Percentiles rank a stretch among this genome's conserved stretches.
Evolutionary conservation across 2,329 filamentous ascomycete genomes (phyloP).

Genomic region (Huntiella decipiens): DNA sequence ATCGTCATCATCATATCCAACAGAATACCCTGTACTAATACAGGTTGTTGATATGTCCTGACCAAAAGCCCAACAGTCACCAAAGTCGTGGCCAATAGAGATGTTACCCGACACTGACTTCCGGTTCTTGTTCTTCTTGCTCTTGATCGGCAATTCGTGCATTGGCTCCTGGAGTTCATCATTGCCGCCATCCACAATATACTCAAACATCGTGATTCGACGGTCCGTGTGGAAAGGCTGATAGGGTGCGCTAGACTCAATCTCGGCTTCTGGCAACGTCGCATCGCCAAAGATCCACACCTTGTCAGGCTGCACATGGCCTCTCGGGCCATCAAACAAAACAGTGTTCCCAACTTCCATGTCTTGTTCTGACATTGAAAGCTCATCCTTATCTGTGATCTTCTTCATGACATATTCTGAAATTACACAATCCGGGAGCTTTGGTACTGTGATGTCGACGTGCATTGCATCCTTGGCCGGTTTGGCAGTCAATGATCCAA

Average conservation of each 20-base stretch:
- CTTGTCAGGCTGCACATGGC: background rate
- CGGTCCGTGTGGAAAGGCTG: conserved; percentile 90
- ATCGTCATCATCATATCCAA: conserved; percentile 29
- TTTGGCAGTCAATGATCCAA: background rate
- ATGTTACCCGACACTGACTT: conserved; percentile 10
- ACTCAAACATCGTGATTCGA: conserved; percentile 60
- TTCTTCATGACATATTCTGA: conserved; percentile 6
- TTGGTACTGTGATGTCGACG: conserved; percentile 47
- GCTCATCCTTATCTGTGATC: conserved; percentile 21
- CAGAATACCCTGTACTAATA: conserved; percentile 32
- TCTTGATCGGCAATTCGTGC: conserved; percentile 21
- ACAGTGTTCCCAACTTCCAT: conserved; percentile 35
- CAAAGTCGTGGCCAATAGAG: background rate
- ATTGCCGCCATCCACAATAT: conserved; percentile 25
- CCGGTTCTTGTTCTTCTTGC: conserved; percentile 20
- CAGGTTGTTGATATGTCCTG: conserved; percentile 30
- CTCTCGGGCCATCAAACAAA: conserved; percentile 24
- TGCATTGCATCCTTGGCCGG: conserved; percentile 29
- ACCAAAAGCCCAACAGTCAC: conserved; percentile 37
- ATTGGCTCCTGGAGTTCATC: conserved; percentile 20
- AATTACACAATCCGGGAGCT: conserved; percentile 36
- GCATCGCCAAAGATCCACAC: conserved; percentile 29
- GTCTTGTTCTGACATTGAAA: conserved; percentile 33
- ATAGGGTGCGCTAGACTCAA: conserved; percentile 88
- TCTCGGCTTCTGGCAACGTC: conserved; percentile 60